Base-by-base conservation (phyloP, 1,284 basidiomycete species). In the Agroathelia rolfsii region DNA sequence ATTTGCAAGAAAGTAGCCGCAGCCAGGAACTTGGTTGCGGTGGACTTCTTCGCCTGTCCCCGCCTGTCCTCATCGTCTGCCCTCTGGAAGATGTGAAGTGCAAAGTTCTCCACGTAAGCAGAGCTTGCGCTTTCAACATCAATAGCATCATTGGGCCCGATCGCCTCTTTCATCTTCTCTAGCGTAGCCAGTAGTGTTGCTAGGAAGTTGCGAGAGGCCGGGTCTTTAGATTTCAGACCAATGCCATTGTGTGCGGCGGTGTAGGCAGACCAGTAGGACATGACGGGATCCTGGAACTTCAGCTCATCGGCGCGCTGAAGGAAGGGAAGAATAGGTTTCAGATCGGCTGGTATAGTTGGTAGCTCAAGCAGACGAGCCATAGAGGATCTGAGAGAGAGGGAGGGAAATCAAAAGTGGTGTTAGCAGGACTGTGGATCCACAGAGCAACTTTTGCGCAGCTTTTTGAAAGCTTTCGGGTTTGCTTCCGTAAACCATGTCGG, bases 221-320 rank as follows among this genome's bases (percentile, higher is more conserved):
- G 6, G 42, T 76, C 62, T 51, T 76, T 65, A 44, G 66, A 56
- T 59, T 81, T 72, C 60, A 76, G 53, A 20, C 69, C 65, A 47
- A 97, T 82, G 31, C 89, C 92, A 24, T 83, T 61, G 55, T 95
- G 86, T 0, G 88, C 85, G 27, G 89, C 93, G 55, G 89, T 81
- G 62, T 92, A 96, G 32, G 77, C 77, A 59, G 92, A 93, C 93
- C 93, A 97, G 55, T 97, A 97, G 2, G 87, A 70, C 43, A 97
- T 76, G 32, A 92, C 66, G 3, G 88, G 84, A 45, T 97, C 90
- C 37, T 81, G 76, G 10, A 62, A 61, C 32, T 70, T 72, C 40
- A 95, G 69, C 54, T 97, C 94, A 32, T 85, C 76, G 0, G 92
- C 86, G 30, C 93, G 74, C 51, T 89, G 87, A n/a, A 97, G 66